These are phyloP conservation scores for Datura wrightii DNA, from an alignment of 257 asterid genomes.

Conservation along the genomic window DNA sequence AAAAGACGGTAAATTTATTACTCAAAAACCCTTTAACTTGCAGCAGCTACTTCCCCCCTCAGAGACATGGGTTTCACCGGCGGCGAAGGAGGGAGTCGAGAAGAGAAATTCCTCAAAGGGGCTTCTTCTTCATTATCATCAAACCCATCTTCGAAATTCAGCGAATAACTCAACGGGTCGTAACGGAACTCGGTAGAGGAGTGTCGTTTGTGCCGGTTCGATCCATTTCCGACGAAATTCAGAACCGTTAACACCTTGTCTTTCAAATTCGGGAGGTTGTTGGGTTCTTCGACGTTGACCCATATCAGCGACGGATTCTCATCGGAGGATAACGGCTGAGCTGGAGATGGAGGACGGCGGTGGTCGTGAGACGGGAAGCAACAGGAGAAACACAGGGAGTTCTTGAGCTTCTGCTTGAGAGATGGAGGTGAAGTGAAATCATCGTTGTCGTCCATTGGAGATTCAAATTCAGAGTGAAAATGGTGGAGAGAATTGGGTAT, in stretches of 20 bases:
- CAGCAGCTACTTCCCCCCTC: slow-evolving; percentile 18
- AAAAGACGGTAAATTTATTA: not conserved
- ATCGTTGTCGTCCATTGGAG: slow-evolving; percentile 45
- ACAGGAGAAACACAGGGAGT: slow-evolving; percentile 59
- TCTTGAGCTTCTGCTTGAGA: slow-evolving; percentile 51
- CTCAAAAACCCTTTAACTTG: not conserved
- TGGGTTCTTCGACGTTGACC: slow-evolving; percentile 40
- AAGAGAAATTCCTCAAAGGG: slow-evolving; percentile 58
- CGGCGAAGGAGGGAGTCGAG: slow-evolving; percentile 65
- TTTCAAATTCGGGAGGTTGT: slow-evolving; percentile 47
- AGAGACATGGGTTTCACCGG: slow-evolving; percentile 6
- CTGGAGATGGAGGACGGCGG: slow-evolving; percentile 42
- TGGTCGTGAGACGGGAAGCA: slow-evolving; percentile 57
- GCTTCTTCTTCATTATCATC: slow-evolving; percentile 45
- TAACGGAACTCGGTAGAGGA: slow-evolving; percentile 65
- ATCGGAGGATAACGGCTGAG: slow-evolving; percentile 46
- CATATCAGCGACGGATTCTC: slow-evolving; percentile 58
- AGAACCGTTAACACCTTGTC: slow-evolving; percentile 54
- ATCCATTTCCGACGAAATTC: slow-evolving; percentile 39
- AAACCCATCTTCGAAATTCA: slow-evolving; percentile 72
- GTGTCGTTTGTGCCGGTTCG: slow-evolving; percentile 45
- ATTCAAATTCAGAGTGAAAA: not conserved
- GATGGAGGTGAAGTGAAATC: slow-evolving; percentile 40
- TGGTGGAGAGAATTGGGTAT: not conserved
- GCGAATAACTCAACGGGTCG: slow-evolving; percentile 77